phyloP scores from a whole-genome alignment of 2,329 filamentous ascomycete species.

The Monosporascus sp. region DNA sequence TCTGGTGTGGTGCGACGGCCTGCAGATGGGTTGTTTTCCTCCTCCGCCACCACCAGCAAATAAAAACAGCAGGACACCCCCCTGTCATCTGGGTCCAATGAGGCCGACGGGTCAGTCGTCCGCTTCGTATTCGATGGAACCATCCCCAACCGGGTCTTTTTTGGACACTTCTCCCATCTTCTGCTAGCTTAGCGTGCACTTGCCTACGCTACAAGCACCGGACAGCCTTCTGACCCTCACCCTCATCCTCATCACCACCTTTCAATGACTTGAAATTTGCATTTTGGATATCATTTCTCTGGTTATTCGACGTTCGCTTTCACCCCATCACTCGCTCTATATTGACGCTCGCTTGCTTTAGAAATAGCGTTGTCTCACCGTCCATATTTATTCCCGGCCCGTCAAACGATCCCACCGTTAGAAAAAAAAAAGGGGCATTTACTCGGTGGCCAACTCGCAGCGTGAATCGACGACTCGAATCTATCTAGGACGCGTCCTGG shows the following conservation, averaged over 20 bases:
- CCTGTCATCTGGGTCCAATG: no score
- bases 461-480: not conserved
- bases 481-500: not conserved
- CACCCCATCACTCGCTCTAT: constrained; percentile 5
- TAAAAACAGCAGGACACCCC: not conserved
- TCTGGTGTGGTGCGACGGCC: not conserved
- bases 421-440: not conserved
- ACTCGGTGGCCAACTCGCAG: not conserved
- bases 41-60: not conserved
- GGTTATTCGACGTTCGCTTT: constrained; percentile 22
- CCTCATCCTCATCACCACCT: not conserved
- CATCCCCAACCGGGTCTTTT: no score
- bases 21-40: not conserved
- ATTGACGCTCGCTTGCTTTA: constrained; percentile 19
- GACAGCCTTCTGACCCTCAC: not conserved
- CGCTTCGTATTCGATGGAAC: no score
- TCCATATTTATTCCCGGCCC: no score
- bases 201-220: not conserved
- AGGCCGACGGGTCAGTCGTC: no score
- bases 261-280: constrained; percentile 13
- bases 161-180: no score
- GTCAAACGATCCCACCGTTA: not conserved
- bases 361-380: no score
- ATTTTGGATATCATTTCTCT: constrained; percentile 4
- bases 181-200: no score